phyloP scores from a whole-genome alignment of 352 stramenopile genomes.

The Globisporangium orthogonon region DNA sequence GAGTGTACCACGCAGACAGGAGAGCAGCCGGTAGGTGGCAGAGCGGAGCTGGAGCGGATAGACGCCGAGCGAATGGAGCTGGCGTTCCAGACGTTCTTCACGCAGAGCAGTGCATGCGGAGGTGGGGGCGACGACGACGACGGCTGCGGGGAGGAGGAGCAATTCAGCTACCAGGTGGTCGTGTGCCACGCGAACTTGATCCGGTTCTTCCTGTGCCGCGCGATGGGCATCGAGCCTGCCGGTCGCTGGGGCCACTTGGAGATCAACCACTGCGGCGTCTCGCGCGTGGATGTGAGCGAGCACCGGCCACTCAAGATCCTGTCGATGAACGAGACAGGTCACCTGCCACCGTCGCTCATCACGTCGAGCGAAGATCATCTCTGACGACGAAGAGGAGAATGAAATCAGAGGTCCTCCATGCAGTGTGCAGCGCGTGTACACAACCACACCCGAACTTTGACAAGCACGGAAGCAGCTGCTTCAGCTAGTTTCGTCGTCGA shows the following conservation, averaged over 20 bases:
- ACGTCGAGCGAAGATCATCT: conserved; percentile 84
- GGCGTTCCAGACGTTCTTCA: conserved; percentile 50
- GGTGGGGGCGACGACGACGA: conserved; percentile 25
- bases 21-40: background rate
- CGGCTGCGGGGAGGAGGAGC: conserved; percentile 28
- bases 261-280: conserved; percentile 83
- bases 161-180: conserved; percentile 52
- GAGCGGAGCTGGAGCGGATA: conserved; percentile 23
- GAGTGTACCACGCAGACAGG: conserved; percentile 5
- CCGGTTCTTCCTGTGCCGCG: conserved; percentile 73
- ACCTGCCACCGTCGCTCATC: conserved; percentile 66
- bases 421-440: too few relatives aligned
- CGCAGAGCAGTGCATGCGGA: conserved; percentile 7
- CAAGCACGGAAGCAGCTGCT: background rate
- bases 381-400: conserved; percentile 16
- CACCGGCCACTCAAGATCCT: conserved; percentile 68
- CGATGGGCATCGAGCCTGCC: conserved; percentile 45
- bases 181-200: conserved; percentile 85
- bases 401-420: too few relatives aligned
- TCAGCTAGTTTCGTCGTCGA: background rate
- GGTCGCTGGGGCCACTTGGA: conserved; percentile 77
- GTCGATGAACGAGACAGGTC: conserved; percentile 74
- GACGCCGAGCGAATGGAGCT: conserved; percentile 59
- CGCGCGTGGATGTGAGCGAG: conserved; percentile 62
- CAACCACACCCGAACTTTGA: conserved; percentile 3